Percentiles rank a stretch among this genome's conserved stretches.
Evolutionary conservation across 495 filamentous ascomycete species (phyloP).

Genomic region (Neurospora sp.): DNA sequence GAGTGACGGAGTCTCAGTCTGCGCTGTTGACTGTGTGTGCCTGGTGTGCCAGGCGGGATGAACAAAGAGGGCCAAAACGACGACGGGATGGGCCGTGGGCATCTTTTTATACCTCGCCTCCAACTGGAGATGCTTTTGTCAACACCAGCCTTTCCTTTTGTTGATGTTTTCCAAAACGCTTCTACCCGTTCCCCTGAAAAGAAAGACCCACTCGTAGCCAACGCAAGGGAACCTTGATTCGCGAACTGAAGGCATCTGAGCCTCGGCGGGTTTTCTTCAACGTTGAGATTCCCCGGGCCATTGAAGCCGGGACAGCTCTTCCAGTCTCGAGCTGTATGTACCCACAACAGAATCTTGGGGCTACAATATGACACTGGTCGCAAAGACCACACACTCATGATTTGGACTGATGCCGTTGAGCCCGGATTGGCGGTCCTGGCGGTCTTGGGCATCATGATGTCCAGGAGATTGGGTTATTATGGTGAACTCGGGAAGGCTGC

Average conservation of each 20-base stretch:
- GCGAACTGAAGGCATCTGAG: background rate
- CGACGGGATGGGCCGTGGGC: background rate
- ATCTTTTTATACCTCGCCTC: background rate
- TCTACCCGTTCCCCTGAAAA: background rate
- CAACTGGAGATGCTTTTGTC: background rate
- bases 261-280: background rate
- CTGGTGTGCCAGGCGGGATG: background rate
- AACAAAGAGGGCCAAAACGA: background rate
- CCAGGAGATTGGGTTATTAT: background rate
- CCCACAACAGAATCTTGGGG: background rate
- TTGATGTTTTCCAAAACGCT: background rate
- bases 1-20: background rate
- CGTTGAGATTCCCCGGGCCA: background rate
- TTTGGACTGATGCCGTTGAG: background rate
- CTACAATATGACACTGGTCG: background rate
- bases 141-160: background rate
- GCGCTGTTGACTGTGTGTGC: background rate
- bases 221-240: background rate
- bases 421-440: background rate
- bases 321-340: background rate
- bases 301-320: background rate
- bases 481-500: background rate
- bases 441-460: background rate
- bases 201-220: background rate
- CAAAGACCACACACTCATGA: background rate